Conservation (phyloP, 2,329 filamentous ascomycete species). For the Ceratocystis cubensis region DNA sequence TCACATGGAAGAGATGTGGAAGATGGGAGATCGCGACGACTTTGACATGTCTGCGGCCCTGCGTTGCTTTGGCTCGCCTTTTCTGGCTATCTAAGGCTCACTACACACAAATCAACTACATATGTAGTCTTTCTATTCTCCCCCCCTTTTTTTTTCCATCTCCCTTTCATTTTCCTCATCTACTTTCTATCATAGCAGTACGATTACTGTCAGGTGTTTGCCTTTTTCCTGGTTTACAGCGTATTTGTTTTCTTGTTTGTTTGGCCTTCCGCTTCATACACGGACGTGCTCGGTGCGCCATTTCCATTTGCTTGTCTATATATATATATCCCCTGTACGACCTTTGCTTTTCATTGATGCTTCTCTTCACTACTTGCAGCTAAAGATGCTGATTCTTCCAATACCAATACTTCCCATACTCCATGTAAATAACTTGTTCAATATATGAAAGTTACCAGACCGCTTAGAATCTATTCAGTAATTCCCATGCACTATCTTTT, state of each 20-base stretch:
- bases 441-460: background rate
- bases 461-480: background rate
- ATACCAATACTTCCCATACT: background rate
- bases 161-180: background rate
- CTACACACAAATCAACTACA: background rate
- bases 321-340: slow-evolving; percentile 3
- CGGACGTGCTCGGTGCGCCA: background rate
- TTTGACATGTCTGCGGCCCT: slow-evolving; percentile 15
- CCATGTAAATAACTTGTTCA: background rate
- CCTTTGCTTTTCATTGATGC: background rate
- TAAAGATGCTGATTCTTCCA: background rate
- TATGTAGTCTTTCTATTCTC: background rate
- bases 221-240: background rate
- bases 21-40: slow-evolving; percentile 19
- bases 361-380: background rate
- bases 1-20: slow-evolving; percentile 39
- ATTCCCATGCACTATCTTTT: too few relatives aligned
- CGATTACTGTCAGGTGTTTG: background rate
- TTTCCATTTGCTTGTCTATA: slow-evolving; percentile 3
- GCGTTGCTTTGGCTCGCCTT: slow-evolving; percentile 15
- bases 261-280: background rate
- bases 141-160: background rate
- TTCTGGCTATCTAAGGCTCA: slow-evolving; percentile 14
- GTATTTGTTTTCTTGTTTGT: background rate
- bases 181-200: background rate